Conservation (phyloP, 2,329 filamentous ascomycete genomes). For the Fusarium guadeloupense region DNA sequence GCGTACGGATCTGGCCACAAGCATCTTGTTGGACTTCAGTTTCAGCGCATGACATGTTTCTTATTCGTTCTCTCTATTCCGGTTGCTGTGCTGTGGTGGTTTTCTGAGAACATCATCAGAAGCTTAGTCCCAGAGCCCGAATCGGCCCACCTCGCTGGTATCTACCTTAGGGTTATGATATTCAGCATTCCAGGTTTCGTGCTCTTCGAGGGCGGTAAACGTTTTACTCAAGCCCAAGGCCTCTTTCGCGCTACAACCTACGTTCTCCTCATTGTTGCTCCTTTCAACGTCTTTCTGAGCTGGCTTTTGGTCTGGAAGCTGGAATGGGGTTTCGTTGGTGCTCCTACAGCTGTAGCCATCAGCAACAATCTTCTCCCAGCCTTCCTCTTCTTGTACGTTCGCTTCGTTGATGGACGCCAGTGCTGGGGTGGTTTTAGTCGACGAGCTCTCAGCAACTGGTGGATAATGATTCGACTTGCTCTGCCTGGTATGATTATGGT, state of each 20-base stretch:
- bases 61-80: slow-evolving; percentile 77
- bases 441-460: slow-evolving; percentile 77
- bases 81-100: slow-evolving; percentile 76
- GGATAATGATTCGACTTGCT: slow-evolving; percentile 84
- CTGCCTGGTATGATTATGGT: slow-evolving; percentile 94
- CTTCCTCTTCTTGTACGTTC: slow-evolving; percentile 80
- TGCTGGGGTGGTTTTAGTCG: slow-evolving; percentile 86
- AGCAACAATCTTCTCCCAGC: slow-evolving; percentile 81
- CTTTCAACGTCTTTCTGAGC: slow-evolving; percentile 79
- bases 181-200: slow-evolving; percentile 80
- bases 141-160: slow-evolving; percentile 72
- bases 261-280: slow-evolving; percentile 78
- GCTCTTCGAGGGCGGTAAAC: slow-evolving; percentile 79
- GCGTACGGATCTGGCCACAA: slow-evolving; percentile 92
- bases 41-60: slow-evolving; percentile 84
- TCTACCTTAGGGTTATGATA: slow-evolving; percentile 77
- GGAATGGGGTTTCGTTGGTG: slow-evolving; percentile 77
- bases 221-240: slow-evolving; percentile 85
- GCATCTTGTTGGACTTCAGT: slow-evolving; percentile 84
- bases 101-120: slow-evolving; percentile 71
- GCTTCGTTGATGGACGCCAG: slow-evolving; percentile 75
- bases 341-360: slow-evolving; percentile 81
- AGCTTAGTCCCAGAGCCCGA: slow-evolving; percentile 60
- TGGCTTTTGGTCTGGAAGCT: slow-evolving; percentile 81
- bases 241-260: slow-evolving; percentile 82